Evolutionary conservation across 2,329 filamentous ascomycete species (phyloP).

Genomic region (Penicillium olsonii): DNA sequence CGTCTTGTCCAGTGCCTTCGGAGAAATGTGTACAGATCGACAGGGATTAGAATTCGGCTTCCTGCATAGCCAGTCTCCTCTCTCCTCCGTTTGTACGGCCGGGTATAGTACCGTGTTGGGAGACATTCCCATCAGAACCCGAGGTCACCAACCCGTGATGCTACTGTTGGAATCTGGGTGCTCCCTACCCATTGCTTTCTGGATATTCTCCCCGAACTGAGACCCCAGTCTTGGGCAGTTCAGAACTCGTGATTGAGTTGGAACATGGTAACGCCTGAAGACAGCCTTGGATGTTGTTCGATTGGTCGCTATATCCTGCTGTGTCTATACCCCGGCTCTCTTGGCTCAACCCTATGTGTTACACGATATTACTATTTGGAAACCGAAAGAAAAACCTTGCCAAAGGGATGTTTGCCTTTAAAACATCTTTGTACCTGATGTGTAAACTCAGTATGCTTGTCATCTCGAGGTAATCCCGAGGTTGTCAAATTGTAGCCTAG

Average conservation of each 20-base stretch:
- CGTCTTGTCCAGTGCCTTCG: neutral
- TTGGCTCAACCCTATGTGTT: neutral
- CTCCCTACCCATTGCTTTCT: too few relatives aligned
- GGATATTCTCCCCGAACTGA: too few relatives aligned
- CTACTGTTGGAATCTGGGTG: too few relatives aligned
- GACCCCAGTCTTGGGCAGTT: too few relatives aligned
- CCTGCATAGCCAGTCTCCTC: neutral
- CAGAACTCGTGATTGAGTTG: too few relatives aligned
- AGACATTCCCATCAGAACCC: neutral
- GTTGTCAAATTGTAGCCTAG: neutral
- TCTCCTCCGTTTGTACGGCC: neutral
- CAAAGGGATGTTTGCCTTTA: neutral
- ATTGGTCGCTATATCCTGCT: neutral
- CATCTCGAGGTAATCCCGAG: neutral
- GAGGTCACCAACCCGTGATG: neutral
- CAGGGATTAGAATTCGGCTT: neutral
- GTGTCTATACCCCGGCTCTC: neutral
- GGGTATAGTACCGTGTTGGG: neutral
- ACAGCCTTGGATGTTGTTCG: neutral
- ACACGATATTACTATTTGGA: neutral
- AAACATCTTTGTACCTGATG: neutral
- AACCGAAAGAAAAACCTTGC: neutral
- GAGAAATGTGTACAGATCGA: neutral
- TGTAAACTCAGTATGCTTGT: neutral
- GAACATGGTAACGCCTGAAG: too few relatives aligned